Base-by-base conservation (phyloP, 768 basidiomycete genomes). In the Termitomyces eurrhizus region DNA sequence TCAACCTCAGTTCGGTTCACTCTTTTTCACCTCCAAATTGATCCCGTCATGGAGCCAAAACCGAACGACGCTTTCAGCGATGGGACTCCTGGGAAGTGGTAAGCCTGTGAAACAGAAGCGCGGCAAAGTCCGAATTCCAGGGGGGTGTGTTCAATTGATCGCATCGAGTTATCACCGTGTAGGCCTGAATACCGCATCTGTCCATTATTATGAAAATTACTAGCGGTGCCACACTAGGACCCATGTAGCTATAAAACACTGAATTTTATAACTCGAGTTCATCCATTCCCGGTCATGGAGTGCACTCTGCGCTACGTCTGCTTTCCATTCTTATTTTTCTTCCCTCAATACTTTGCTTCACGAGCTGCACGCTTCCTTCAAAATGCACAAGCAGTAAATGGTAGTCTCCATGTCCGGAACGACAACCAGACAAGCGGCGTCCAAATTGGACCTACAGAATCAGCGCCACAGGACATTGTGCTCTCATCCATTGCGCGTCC, bases 201-300 rank as follows among this genome's bases (percentile, higher is more conserved):
- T 39, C 65, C 70, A 70, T 75, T 72, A 70, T 73, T 73, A 68
- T 68, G 74, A 75, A 72, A 72, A 73, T 71, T 67, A 69, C 70
- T 74, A 74, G 71, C 72, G 70, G 72, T 74, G 70, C 72, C 69
- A 64, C 59, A 64, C 45, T 64, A 51, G 14, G 41, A 3, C 29
- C 1, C 29, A 29, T 29, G 29, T 29, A 29, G 29, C 29, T 29
- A 29, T 29, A 29, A 29, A 29, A 29, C 29, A 29, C 29, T 29
- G 4, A 29, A 29, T 29, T 4, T 2, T 1, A 29, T 29, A 4
- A 29, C 1, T 29, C 29, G 29, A 29, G 1, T 29, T 29, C 29
- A 29, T 37, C 14, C 39, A 39, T 1, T 35, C 52, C 52, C 21
- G 21, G 21, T 21, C 21, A 39, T 11, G 52, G 36, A 4, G 13